phyloP scores from a whole-genome alignment of 208 protist species.

The Trypanosoma vivax region DNA sequence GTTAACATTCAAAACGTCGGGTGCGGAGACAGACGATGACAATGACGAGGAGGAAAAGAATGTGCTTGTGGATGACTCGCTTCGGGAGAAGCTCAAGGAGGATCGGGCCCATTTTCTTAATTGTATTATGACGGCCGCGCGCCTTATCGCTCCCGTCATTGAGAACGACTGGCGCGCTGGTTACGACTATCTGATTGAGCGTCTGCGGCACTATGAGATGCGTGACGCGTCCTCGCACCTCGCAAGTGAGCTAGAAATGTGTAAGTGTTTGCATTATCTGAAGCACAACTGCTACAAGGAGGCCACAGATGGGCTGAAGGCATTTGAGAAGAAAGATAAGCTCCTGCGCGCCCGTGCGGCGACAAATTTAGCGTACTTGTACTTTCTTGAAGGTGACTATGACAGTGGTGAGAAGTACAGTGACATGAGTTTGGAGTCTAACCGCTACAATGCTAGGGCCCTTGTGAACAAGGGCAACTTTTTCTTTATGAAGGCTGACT shows the following conservation, averaged over 20 bases:
- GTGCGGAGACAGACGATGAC: conserved; percentile 65
- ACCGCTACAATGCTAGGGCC: conserved; percentile 96
- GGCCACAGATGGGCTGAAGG: conserved; percentile 91
- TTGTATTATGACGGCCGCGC: conserved; percentile 87
- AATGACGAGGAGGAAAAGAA: conserved; percentile 87
- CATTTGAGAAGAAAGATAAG: conserved; percentile 95
- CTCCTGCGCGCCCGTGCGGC: conserved; percentile 85
- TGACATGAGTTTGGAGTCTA: conserved; percentile 89
- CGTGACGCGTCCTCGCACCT: conserved; percentile 81
- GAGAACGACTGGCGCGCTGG: conserved; percentile 89
- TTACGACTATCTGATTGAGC: conserved; percentile 94
- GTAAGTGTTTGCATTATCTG: conserved; percentile 92
- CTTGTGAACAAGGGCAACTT: conserved; percentile 97
- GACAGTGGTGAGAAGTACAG: conserved; percentile 95
- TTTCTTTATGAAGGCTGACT: conserved; percentile 81
- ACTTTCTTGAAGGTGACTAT: conserved; percentile 97
- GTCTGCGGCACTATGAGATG: conserved; percentile 86
- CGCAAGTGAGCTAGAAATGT: conserved; percentile 93
- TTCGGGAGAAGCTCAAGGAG: conserved; percentile 78
- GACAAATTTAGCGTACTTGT: conserved; percentile 96
- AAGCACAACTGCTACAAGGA: conserved; percentile 92
- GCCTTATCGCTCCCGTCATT: conserved; percentile 93
- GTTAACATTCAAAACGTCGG: conserved; percentile 64
- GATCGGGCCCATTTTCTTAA: conserved; percentile 70
- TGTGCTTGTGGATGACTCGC: conserved; percentile 74